phyloP scores from a whole-genome alignment of 495 filamentous ascomycete species.

The Hypomontagnella submonticulosa region DNA sequence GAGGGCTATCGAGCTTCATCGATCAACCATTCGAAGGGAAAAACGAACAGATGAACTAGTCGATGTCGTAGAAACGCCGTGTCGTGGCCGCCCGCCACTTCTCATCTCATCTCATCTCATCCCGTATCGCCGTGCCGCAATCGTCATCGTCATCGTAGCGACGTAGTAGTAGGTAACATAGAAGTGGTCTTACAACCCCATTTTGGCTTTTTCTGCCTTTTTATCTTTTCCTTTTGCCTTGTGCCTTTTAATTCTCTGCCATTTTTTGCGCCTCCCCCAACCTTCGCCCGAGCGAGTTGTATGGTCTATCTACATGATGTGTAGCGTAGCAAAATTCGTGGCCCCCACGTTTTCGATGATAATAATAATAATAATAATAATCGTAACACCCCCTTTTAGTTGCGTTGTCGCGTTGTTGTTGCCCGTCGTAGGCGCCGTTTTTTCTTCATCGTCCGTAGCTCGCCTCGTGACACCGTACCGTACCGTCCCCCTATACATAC shows the following conservation, averaged over 20 bases:
- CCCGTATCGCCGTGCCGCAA: constrained; percentile 3
- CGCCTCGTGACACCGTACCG: constrained; percentile 14
- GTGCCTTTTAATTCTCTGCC: not conserved
- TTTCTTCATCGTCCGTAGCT: constrained; percentile 20
- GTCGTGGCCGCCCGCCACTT: constrained; percentile 5
- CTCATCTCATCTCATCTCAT: not conserved
- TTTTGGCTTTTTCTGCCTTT: not conserved
- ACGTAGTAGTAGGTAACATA: constrained; percentile 8
- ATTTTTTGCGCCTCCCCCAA: constrained; percentile 24
- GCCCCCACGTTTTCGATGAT: constrained; percentile 20
- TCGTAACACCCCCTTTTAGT: constrained; percentile 5
- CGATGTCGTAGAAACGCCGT: constrained; percentile 16
- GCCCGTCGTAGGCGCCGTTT: constrained; percentile 31
- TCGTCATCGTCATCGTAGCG: constrained; percentile 29
- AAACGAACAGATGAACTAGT: constrained; percentile 6
- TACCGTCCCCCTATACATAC: constrained; percentile 27
- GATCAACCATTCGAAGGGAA: constrained; percentile 5
- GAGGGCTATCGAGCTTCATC: constrained; percentile 7
- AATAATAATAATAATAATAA: too few species aligned
- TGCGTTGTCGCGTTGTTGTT: constrained; percentile 1
- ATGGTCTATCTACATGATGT: constrained; percentile 31
- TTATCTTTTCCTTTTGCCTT: too few species aligned
- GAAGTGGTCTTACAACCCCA: constrained; percentile 19
- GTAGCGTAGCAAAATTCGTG: constrained; percentile 21
- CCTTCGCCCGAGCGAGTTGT: constrained; percentile 42